phyloP scores from a whole-genome alignment of 768 basidiomycete genomes.

The Podaxis sp. region DNA sequence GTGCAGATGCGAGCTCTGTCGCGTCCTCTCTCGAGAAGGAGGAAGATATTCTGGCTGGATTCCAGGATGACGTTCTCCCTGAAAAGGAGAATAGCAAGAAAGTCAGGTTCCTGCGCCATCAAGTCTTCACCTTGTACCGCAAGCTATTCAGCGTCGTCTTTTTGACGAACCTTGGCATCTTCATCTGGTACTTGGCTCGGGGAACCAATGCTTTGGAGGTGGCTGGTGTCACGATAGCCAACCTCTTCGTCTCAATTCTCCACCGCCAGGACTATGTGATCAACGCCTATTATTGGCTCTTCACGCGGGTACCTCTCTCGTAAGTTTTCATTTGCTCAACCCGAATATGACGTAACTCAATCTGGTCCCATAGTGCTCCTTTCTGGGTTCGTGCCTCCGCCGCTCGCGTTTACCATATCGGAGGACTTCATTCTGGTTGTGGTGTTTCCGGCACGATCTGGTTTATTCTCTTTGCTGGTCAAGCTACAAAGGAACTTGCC shows the following conservation, averaged over 20 bases:
- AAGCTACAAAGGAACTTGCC: constrained; percentile 38
- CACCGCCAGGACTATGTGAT: constrained; percentile 54
- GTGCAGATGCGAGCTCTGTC: not conserved
- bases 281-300: constrained; percentile 50
- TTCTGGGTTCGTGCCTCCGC: constrained; percentile 43
- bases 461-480: constrained; percentile 48
- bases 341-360: not conserved
- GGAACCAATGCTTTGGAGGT: constrained; percentile 37
- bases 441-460: constrained; percentile 53
- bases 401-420: constrained; percentile 55
- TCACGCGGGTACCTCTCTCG: constrained; percentile 36
- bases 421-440: constrained; percentile 54
- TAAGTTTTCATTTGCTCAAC: not conserved
- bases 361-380: constrained; percentile 23
- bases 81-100: constrained; percentile 4
- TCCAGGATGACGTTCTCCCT: constrained; percentile 12
- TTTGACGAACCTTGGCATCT: constrained; percentile 46
- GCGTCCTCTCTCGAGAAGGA: constrained; percentile 3
- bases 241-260: constrained; percentile 42
- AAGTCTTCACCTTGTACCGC: constrained; percentile 44
- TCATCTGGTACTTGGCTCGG: constrained; percentile 39
- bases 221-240: constrained; percentile 39
- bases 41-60: not conserved
- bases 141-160: constrained; percentile 56
- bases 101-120: constrained; percentile 11